Base-by-base conservation (phyloP, 2,329 filamentous ascomycete species). In the Aplosporella prunicola region DNA sequence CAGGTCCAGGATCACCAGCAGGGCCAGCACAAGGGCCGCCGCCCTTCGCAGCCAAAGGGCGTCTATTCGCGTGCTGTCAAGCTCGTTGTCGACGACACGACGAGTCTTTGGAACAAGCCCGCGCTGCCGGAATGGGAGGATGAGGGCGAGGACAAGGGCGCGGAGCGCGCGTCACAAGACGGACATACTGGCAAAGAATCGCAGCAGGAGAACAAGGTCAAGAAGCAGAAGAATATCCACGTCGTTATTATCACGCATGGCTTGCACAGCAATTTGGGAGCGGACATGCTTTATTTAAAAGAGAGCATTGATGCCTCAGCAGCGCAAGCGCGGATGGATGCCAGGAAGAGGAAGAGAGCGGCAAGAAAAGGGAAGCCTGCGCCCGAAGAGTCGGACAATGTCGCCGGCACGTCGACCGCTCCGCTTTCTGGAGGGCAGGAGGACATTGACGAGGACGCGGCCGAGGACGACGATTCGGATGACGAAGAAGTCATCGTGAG, bases 281-380 rank as follows among this genome's bases (percentile, higher is more conserved):
- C 87, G 15, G 91, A 98, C 57, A 94, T 98, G 91, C 68, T 98
- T 14, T 98, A 84, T 55, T 64, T 98, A 57, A 98, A 98, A 55
- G 91, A 98, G 61, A 93, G 86, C 59, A 96, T 98, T 44, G 91
- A 98, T 62, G 77, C 78, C 18, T 79, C 84, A 3, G 81, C 80
- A 4, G 80, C 69, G 49, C 78, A 89, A 54, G 81, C 84, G 18
- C 79, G 80, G 48, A 64, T 76, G 33, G 80, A 84, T 57, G 76
- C 78, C 24, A 79, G 71, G 55, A 69, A 66, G 33, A 70, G 82
- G 41, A 65, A 53, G 53, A 62, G 52, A 51, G 37, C 43, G 46
- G 18, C 45, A 44, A 44, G 52, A 46, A 24, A 39, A 40, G 38
- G 17, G 13, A 35, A 27, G 6, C 27, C 35, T 16, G 40, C 13